Conservation (phyloP, 148 eudicot species). For the Agrostemma githago region DNA sequence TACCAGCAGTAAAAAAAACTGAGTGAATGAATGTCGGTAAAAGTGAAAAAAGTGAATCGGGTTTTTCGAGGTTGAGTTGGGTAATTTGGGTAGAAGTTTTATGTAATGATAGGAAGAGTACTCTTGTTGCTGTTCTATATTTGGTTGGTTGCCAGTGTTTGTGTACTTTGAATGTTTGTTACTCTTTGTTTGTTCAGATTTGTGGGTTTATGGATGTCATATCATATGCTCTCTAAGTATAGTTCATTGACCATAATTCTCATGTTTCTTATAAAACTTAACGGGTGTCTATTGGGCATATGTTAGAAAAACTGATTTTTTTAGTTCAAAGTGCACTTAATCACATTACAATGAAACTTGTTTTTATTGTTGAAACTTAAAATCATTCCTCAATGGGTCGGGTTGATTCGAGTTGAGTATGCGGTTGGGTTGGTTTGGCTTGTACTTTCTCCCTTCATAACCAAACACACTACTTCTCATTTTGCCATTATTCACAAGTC, state of each 20-base stretch:
- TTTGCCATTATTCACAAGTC: no score
- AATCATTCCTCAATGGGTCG: no score
- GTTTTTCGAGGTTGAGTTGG: slow-evolving; percentile 9
- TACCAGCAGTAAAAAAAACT: slow-evolving; percentile 12
- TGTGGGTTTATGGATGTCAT: not conserved
- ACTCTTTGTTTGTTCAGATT: slow-evolving; percentile 5
- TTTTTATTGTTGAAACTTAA: no score
- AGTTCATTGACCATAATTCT: not conserved
- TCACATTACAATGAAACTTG: no score
- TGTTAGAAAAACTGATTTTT: no score
- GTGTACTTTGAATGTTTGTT: slow-evolving; percentile 2
- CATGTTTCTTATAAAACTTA: not conserved
- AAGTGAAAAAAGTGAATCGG: not conserved
- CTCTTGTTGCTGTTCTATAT: not conserved
- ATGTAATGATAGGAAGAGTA: not conserved
- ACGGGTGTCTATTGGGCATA: no score
- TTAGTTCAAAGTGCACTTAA: no score
- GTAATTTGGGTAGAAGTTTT: not conserved
- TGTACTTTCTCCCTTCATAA: no score
- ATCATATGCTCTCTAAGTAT: no score
- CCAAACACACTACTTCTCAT: no score
- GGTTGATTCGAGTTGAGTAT: no score
- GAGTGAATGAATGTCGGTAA: slow-evolving; percentile 7
- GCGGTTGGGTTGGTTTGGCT: no score
- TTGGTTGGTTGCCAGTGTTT: not conserved